A percentile compares a stretch with the other conserved stretches of the same genome.
Evolutionary conservation across 345 rosid genomes (phyloP).

Genomic region (Draba incana): DNA sequence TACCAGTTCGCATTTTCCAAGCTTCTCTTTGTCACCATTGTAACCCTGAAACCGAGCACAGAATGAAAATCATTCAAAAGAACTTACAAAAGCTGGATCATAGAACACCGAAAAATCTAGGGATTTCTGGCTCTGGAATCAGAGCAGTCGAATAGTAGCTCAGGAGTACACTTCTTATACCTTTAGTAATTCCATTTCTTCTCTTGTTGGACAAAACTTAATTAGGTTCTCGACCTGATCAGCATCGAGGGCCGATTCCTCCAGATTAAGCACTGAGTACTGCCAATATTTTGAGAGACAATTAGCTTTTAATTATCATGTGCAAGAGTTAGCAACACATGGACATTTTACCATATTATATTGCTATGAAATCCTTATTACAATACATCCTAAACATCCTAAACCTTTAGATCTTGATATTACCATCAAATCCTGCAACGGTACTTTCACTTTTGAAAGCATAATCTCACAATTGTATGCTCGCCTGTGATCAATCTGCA

Average conservation of each 20-base stretch:
- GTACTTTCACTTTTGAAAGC: slow-evolving; percentile 98
- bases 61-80: slow-evolving; percentile 15
- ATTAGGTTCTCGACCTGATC: slow-evolving; percentile 94
- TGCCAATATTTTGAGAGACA: slow-evolving; percentile 43
- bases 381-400: slow-evolving; percentile 36
- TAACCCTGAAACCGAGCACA: slow-evolving; percentile 60
- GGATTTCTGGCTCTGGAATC: not conserved
- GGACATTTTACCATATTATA: slow-evolving; percentile 8
- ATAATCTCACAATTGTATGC: slow-evolving; percentile 98
- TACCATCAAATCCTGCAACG: slow-evolving; percentile 85
- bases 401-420: slow-evolving; percentile 31
- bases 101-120: not conserved
- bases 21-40: slow-evolving; percentile 78
- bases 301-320: slow-evolving; percentile 18
- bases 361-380: slow-evolving; percentile 19
- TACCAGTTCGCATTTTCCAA: slow-evolving; percentile 95
- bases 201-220: slow-evolving; percentile 90
- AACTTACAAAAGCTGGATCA: slow-evolving; percentile 27
- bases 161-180: slow-evolving; percentile 42
- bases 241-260: slow-evolving; percentile 74
- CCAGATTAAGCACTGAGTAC: slow-evolving; percentile 77
- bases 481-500: slow-evolving; percentile 91
- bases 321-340: not conserved
- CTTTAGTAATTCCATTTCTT: slow-evolving; percentile 92
- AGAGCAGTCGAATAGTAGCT: not conserved